These are phyloP conservation scores for Moricandia moricandioides DNA, from an alignment of 345 rosid species.

Conservation along the genomic window DNA sequence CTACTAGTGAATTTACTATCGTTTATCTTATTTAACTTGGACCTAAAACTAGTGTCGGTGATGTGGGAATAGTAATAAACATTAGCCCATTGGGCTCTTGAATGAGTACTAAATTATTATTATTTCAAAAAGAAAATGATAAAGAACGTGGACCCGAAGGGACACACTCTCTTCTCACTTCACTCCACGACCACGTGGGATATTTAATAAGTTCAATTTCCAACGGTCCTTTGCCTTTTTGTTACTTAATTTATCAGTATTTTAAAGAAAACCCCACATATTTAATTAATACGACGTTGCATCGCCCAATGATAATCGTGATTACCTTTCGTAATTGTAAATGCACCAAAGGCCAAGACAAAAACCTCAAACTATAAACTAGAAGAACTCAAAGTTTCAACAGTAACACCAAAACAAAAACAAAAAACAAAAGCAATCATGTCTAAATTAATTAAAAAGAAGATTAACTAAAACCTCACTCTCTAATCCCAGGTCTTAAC, in stretches of 20 bases:
- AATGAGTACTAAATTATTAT: not conserved
- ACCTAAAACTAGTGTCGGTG: not conserved
- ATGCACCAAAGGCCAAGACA: not conserved
- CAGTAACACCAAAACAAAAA: not conserved
- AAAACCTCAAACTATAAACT: not conserved
- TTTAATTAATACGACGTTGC: not conserved
- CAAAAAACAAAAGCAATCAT: slow-evolving; percentile 5
- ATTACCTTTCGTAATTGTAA: not conserved
- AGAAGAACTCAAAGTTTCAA: not conserved
- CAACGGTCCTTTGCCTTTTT: slow-evolving; percentile 1
- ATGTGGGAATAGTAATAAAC: not conserved
- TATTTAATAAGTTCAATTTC: slow-evolving; percentile 10
- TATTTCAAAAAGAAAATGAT: not conserved
- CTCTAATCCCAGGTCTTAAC: slow-evolving; percentile 14
- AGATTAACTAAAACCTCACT: slow-evolving; percentile 3
- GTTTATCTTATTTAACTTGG: not conserved
- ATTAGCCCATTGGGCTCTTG: slow-evolving; percentile 12
- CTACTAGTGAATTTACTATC: too few relatives aligned
- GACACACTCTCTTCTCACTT: not conserved
- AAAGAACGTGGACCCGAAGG: not conserved
- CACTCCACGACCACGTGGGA: slow-evolving; percentile 12
- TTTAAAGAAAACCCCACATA: not conserved
- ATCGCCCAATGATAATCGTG: not conserved
- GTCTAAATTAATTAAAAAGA: not conserved
- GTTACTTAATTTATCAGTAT: not conserved